These are phyloP conservation scores for Trichoderma harzianum DNA, from an alignment of 2,329 filamentous ascomycete genomes.

Conservation along the genomic window DNA sequence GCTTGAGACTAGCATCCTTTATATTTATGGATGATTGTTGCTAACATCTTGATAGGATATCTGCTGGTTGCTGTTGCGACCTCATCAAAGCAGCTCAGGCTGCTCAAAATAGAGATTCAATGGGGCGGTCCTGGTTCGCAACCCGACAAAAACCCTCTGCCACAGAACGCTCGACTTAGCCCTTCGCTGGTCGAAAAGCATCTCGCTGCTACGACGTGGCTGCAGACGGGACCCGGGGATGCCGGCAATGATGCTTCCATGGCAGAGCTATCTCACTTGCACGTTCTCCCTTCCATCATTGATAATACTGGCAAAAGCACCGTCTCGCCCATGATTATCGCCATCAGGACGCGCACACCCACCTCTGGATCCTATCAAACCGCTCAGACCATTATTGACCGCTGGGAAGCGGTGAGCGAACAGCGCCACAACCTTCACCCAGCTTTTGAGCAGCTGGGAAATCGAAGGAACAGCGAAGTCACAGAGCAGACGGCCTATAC, in stretches of 20 bases:
- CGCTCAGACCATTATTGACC: constrained; percentile 70
- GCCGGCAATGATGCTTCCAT: constrained; percentile 48
- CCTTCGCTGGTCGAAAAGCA: constrained; percentile 54
- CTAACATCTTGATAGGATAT: constrained; percentile 41
- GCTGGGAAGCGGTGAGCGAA: constrained; percentile 73
- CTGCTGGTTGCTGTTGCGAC: constrained; percentile 67
- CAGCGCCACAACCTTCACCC: constrained; percentile 65
- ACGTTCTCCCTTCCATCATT: constrained; percentile 65
- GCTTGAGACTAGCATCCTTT: too few relatives aligned
- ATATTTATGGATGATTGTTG: background rate
- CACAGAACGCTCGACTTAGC: constrained; percentile 45
- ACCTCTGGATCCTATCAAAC: constrained; percentile 56
- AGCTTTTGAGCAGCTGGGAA: constrained; percentile 72
- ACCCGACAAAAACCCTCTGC: constrained; percentile 51
- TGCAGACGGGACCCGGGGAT: constrained; percentile 45
- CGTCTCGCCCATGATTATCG: constrained; percentile 62
- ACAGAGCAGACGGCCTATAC: constrained; percentile 33
- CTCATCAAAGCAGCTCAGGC: constrained; percentile 65
- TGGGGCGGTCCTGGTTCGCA: constrained; percentile 61
- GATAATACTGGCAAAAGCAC: constrained; percentile 57
- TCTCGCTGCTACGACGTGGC: constrained; percentile 56
- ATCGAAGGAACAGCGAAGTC: constrained; percentile 53
- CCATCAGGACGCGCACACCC: constrained; percentile 64
- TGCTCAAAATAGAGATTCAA: constrained; percentile 69
- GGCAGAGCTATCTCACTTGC: constrained; percentile 68